A percentile compares a stretch with the other conserved stretches of the same genome.
These are phyloP conservation scores for Aspergillus unguis DNA, from an alignment of 2,329 filamentous ascomycete species.

Conservation along the genomic window DNA sequence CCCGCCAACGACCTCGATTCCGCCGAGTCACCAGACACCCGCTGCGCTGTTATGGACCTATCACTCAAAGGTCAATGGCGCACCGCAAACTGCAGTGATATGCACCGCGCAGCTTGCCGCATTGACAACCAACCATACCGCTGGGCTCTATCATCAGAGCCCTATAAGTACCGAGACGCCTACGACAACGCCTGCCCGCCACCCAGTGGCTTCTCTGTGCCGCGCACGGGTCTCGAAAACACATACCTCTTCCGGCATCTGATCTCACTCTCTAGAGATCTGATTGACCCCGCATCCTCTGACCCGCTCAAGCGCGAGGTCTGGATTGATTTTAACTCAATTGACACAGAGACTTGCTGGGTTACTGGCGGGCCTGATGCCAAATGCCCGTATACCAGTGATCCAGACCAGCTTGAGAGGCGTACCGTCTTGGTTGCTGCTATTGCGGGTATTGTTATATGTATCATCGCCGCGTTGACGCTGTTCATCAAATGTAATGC, in stretches of 20 bases:
- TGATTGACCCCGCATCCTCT: conserved; percentile 24
- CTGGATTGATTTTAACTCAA: conserved; percentile 61
- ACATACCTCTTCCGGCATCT: conserved; percentile 51
- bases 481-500: conserved; percentile 63
- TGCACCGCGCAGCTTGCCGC: conserved; percentile 57
- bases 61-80: conserved; percentile 55
- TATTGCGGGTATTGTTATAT: conserved; percentile 61
- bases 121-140: conserved; percentile 52
- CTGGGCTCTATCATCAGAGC: conserved; percentile 52
- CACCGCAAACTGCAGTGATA: conserved; percentile 53
- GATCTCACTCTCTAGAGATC: conserved; percentile 28
- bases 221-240: conserved; percentile 63
- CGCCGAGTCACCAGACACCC: conserved; percentile 34
- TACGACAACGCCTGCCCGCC: conserved; percentile 47
- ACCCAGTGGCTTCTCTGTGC: conserved; percentile 53
- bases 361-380: conserved; percentile 53
- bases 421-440: conserved; percentile 58
- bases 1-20: conserved; percentile 23
- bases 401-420: conserved; percentile 42
- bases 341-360: conserved; percentile 59
- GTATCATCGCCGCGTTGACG: conserved; percentile 59
- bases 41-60: conserved; percentile 56
- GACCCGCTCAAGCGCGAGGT: conserved; percentile 37
- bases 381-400: conserved; percentile 56
- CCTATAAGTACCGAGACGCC: conserved; percentile 45